Conservation (phyloP, 2,329 filamentous ascomycete genomes). For the Diaporthe capsici region DNA sequence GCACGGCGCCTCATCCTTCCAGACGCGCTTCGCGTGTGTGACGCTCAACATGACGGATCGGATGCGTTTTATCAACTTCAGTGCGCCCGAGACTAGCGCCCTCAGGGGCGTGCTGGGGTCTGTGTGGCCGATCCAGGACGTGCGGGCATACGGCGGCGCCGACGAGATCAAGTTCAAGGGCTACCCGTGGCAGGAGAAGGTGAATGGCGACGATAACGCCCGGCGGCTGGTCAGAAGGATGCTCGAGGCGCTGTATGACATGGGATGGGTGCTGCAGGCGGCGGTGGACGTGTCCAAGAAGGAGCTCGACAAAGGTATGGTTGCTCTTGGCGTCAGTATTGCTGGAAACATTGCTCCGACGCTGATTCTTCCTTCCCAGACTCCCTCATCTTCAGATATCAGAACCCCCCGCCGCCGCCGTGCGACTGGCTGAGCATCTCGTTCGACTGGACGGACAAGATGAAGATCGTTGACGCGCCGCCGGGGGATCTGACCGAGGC, state of each 20-base stretch:
- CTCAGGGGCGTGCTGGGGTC: slow-evolving; percentile 47
- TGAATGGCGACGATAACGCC: slow-evolving; percentile 48
- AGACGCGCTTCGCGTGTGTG: slow-evolving; percentile 49
- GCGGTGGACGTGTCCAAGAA: slow-evolving; percentile 54
- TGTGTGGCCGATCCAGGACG: slow-evolving; percentile 50
- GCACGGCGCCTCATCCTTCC: slow-evolving; percentile 34
- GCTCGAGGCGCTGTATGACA: slow-evolving; percentile 50
- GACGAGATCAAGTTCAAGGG: slow-evolving; percentile 55
- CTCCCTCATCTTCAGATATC: slow-evolving; percentile 54
- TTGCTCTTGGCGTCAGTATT: not conserved
- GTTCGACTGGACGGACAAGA: slow-evolving; percentile 49
- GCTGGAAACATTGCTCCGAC: no score
- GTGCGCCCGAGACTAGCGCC: slow-evolving; percentile 46
- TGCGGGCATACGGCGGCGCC: slow-evolving; percentile 50
- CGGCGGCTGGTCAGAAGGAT: slow-evolving; percentile 51
- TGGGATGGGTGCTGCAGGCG: slow-evolving; percentile 55
- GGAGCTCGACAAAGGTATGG: slow-evolving; percentile 46
- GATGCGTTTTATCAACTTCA: slow-evolving; percentile 55
- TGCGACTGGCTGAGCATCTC: slow-evolving; percentile 55
- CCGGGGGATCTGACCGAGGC: slow-evolving; percentile 42
- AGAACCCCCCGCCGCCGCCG: slow-evolving; percentile 50
- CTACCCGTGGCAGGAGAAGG: slow-evolving; percentile 51
- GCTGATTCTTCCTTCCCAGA: slow-evolving; percentile 43
- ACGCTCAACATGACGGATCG: slow-evolving; percentile 50
- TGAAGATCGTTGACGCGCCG: slow-evolving; percentile 52